A percentile compares a stretch with the other conserved stretches of the same genome.
These are phyloP conservation scores for Globisporangium paroecandrum DNA, from an alignment of 352 stramenopile genomes.

Conservation along the genomic window DNA sequence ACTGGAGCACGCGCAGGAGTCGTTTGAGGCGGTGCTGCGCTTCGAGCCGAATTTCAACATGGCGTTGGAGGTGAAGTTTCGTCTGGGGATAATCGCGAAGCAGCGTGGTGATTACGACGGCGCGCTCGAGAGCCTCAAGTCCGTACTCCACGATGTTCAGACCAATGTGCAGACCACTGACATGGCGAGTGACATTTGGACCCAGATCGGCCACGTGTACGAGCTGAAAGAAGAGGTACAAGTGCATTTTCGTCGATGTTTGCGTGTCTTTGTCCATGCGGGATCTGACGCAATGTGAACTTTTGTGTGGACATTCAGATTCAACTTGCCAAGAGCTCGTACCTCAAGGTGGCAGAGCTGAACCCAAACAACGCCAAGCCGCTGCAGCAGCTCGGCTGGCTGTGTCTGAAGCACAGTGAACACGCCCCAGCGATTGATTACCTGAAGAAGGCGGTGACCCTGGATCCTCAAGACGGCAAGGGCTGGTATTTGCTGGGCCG, in stretches of 20 bases:
- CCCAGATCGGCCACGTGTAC: background rate
- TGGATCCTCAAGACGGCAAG: background rate
- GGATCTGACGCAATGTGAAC: too few relatives aligned
- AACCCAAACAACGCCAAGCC: background rate
- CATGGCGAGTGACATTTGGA: background rate
- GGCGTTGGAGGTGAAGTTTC: constrained; percentile 85
- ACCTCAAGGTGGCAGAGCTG: background rate
- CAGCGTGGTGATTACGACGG: background rate
- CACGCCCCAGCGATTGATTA: background rate
- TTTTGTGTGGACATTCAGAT: background rate
- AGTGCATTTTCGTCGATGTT: too few relatives aligned
- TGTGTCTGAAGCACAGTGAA: background rate
- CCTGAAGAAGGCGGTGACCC: background rate
- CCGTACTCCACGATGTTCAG: too few relatives aligned
- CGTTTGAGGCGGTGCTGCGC: constrained; percentile 78
- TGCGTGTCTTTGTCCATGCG: too few relatives aligned
- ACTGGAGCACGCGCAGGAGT: constrained; percentile 82
- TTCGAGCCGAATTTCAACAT: constrained; percentile 88
- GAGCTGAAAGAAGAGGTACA: background rate
- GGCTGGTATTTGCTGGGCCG: background rate
- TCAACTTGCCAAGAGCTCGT: background rate
- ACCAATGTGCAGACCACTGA: background rate
- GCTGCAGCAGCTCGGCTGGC: background rate
- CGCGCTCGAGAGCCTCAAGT: background rate
- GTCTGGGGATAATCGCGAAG: constrained; percentile 39